phyloP scores from a whole-genome alignment of 1,139 yeast species.

The Magnusiomyces fungicola region DNA sequence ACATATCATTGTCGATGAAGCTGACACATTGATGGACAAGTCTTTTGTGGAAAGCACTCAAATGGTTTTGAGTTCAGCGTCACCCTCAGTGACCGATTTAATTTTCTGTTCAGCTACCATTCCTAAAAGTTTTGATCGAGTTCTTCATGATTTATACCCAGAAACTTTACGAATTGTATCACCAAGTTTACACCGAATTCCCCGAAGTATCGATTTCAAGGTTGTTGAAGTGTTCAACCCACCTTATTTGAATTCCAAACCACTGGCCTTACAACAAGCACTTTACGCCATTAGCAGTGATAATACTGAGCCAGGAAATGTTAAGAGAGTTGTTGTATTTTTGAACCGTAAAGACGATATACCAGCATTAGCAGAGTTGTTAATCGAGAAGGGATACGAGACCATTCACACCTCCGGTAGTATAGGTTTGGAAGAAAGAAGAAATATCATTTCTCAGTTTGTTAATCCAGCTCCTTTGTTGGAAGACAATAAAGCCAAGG shows the following conservation, averaged over 20 bases:
- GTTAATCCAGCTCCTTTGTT: constrained; percentile 46
- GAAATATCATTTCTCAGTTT: constrained; percentile 51
- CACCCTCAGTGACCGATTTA: constrained; percentile 45
- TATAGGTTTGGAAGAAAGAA: constrained; percentile 52
- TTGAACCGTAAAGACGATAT: constrained; percentile 72
- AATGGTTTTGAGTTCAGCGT: constrained; percentile 44
- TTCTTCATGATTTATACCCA: constrained; percentile 58
- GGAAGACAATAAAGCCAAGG: constrained; percentile 13
- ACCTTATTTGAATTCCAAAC: constrained; percentile 69
- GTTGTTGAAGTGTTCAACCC: constrained; percentile 75
- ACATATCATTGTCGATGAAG: constrained; percentile 83
- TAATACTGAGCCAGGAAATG: constrained; percentile 68
- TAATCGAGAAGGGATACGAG: constrained; percentile 52
- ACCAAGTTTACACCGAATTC: constrained; percentile 76
- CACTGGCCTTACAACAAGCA: constrained; percentile 81
- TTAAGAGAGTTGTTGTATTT: constrained; percentile 79
- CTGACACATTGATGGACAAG: constrained; percentile 84
- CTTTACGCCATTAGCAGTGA: constrained; percentile 79
- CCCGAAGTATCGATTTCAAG: constrained; percentile 62
- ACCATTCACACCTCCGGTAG: constrained; percentile 61
- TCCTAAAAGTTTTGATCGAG: constrained; percentile 65
- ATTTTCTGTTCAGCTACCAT: constrained; percentile 87
- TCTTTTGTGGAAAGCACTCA: constrained; percentile 71
- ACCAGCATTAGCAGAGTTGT: constrained; percentile 46
- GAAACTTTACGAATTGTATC: constrained; percentile 63